These are phyloP conservation scores for Colletotrichum costaricense DNA, from an alignment of 2,329 filamentous ascomycete species.

Conservation along the genomic window DNA sequence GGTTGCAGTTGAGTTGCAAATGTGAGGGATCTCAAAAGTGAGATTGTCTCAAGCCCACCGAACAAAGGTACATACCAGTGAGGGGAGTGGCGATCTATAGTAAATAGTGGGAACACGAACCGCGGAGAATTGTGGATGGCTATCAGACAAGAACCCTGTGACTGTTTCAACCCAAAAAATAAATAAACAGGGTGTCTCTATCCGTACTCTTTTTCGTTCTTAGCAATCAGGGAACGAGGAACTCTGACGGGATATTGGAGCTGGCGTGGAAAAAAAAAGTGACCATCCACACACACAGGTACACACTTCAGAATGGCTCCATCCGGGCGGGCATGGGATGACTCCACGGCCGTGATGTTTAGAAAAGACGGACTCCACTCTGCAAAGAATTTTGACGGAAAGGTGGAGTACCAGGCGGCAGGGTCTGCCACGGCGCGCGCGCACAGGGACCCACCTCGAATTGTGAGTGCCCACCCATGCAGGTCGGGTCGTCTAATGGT, in stretches of 20 bases:
- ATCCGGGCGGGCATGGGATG: constrained; percentile 15
- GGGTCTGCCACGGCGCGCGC: constrained; percentile 14
- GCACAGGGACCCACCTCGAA: not conserved
- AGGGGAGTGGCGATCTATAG: constrained; percentile 19
- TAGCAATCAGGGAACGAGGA: not conserved
- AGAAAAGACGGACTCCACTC: constrained; percentile 19
- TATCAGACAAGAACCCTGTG: constrained; percentile 24
- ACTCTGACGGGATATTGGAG: not conserved
- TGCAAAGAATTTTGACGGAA: constrained; percentile 36
- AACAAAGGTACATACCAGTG: constrained; percentile 14
- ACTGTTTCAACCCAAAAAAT: constrained; percentile 13
- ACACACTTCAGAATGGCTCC: constrained; percentile 17
- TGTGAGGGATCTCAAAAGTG: not conserved
- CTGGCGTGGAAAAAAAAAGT: constrained; percentile 1
- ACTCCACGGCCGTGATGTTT: constrained; percentile 30
- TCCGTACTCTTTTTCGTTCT: constrained; percentile 1
- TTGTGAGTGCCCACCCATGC: not conserved
- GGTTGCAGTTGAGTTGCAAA: not conserved
- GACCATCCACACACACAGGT: constrained; percentile 8
- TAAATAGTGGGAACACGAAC: constrained; percentile 23
- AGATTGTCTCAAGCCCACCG: constrained; percentile 21
- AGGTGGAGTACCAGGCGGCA: constrained; percentile 25
- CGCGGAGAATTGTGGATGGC: constrained; percentile 11
- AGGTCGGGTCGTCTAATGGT: constrained; percentile 1
- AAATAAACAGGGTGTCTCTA: not conserved